Conservation (phyloP, 768 basidiomycete genomes). For the Boletus rubescentipes region DNA sequence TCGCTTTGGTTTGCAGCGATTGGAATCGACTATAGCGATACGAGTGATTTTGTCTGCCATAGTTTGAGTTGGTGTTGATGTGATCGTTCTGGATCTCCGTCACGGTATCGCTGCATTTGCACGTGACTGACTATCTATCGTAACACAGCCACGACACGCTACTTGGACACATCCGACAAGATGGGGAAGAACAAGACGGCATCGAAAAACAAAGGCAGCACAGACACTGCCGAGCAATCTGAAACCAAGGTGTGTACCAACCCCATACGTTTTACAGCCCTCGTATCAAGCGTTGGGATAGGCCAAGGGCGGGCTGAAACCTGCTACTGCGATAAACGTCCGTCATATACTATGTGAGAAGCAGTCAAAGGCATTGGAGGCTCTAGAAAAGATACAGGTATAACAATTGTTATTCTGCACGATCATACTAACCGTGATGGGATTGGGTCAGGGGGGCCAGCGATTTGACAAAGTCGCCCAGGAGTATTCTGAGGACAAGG, state of each 20-base stretch:
- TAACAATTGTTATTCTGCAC: conserved; percentile 1
- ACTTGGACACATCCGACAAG: not conserved
- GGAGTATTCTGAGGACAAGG: conserved; percentile 90
- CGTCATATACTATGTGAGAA: conserved; percentile 90
- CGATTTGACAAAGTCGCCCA: conserved; percentile 87
- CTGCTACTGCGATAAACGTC: conserved; percentile 81
- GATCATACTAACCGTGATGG: not conserved
- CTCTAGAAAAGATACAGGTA: conserved; percentile 78
- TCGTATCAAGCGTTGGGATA: conserved; percentile 15
- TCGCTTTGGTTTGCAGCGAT: conserved; percentile 95
- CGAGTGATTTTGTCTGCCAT: conserved; percentile 98
- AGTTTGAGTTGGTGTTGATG: conserved; percentile 5
- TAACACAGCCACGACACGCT: conserved; percentile 6
- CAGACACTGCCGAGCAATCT: conserved; percentile 17
- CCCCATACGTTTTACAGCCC: not conserved
- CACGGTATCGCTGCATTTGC: too few relatives aligned
- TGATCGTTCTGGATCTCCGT: conserved; percentile 2
- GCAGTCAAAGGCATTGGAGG: conserved; percentile 76
- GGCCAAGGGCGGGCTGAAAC: conserved; percentile 64
- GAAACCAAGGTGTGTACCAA: conserved; percentile 24
- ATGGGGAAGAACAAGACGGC: conserved; percentile 33
- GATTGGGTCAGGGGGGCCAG: conserved; percentile 60
- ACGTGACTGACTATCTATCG: conserved; percentile 14
- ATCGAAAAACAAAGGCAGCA: conserved; percentile 21
- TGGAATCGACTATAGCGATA: conserved; percentile 91